These are phyloP conservation scores for Ogataea kodamae DNA, from an alignment of 805 yeast species.

Conservation along the genomic window DNA sequence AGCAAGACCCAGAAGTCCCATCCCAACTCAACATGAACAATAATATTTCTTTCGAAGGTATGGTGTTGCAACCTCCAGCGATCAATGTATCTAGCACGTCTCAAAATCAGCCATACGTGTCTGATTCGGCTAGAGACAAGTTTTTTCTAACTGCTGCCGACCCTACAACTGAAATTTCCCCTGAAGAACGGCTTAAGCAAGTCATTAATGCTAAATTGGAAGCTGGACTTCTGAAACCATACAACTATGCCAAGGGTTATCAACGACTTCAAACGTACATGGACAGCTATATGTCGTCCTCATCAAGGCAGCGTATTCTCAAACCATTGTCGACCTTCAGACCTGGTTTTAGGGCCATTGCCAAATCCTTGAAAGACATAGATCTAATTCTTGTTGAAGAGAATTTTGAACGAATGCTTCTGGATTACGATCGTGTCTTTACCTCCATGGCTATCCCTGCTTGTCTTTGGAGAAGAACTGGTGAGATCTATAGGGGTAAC, in stretches of 20 bases:
- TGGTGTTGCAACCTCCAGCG: slow-evolving; percentile 6
- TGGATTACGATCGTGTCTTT: slow-evolving; percentile 92
- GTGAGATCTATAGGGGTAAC: slow-evolving; percentile 92
- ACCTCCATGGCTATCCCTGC: slow-evolving; percentile 98
- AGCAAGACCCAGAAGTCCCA: slow-evolving; percentile 13
- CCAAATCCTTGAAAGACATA: slow-evolving; percentile 82
- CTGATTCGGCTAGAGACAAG: slow-evolving; percentile 85
- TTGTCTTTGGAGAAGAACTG: slow-evolving; percentile 95
- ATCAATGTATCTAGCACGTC: slow-evolving; percentile 3
- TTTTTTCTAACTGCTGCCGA: slow-evolving; percentile 96
- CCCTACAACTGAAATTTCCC: slow-evolving; percentile 90
- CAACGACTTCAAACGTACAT: slow-evolving; percentile 84
- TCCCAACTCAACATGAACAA: slow-evolving; percentile 21
- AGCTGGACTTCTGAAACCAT: slow-evolving; percentile 90
- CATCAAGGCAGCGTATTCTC: slow-evolving; percentile 78
- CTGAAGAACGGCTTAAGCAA: slow-evolving; percentile 88
- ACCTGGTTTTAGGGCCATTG: slow-evolving; percentile 92
- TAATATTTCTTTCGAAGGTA: slow-evolving; percentile 9
- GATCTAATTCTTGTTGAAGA: slow-evolving; percentile 92
- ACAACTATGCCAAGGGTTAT: slow-evolving; percentile 90
- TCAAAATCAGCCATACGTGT: slow-evolving; percentile 33
- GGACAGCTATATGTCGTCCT: slow-evolving; percentile 86
- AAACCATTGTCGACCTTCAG: slow-evolving; percentile 82
- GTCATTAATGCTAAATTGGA: slow-evolving; percentile 92
- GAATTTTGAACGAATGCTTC: slow-evolving; percentile 85